These are phyloP conservation scores for Hypoxylon crocopeplum DNA, from an alignment of 495 filamentous ascomycete species.

Conservation along the genomic window DNA sequence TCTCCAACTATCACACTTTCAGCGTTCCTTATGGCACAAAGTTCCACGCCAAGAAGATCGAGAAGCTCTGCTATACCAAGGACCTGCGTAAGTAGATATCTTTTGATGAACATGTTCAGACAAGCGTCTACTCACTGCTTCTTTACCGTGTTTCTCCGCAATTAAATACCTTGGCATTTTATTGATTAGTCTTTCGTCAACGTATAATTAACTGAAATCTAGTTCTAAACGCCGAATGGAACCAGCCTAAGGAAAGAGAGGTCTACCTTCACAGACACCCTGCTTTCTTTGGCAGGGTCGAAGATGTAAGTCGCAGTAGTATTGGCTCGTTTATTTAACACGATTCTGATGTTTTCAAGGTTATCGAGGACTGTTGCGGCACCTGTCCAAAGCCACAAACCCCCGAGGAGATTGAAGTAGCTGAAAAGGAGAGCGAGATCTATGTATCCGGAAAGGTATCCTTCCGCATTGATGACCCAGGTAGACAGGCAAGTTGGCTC, in stretches of 20 bases:
- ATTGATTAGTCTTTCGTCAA: neutral
- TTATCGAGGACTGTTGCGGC: constrained; percentile 81
- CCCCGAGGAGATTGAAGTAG: constrained; percentile 70
- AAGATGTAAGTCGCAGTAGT: constrained; percentile 40
- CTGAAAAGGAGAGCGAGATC: constrained; percentile 72
- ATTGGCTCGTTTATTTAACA: neutral
- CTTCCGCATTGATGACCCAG: constrained; percentile 81
- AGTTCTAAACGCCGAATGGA: constrained; percentile 89
- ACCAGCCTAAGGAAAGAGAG: constrained; percentile 69
- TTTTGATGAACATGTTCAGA: neutral
- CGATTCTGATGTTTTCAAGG: constrained; percentile 49
- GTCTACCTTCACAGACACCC: constrained; percentile 83
- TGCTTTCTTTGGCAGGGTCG: constrained; percentile 56
- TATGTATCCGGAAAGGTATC: constrained; percentile 73
- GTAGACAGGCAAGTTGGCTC: constrained; percentile 66
- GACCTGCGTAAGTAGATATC: constrained; percentile 60
- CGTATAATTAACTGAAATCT: constrained; percentile 9
- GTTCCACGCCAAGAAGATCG: constrained; percentile 74
- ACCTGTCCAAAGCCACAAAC: constrained; percentile 72
- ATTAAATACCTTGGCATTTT: neutral
- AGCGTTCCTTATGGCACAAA: constrained; percentile 76
- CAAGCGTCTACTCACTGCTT: neutral
- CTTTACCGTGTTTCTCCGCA: neutral
- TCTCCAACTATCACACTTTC: constrained; percentile 79
- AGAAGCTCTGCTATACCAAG: constrained; percentile 78